Percentiles rank a stretch among this genome's conserved stretches.
phyloP scores from a whole-genome alignment of 495 filamentous ascomycete genomes.

The Tuber magnatum region DNA sequence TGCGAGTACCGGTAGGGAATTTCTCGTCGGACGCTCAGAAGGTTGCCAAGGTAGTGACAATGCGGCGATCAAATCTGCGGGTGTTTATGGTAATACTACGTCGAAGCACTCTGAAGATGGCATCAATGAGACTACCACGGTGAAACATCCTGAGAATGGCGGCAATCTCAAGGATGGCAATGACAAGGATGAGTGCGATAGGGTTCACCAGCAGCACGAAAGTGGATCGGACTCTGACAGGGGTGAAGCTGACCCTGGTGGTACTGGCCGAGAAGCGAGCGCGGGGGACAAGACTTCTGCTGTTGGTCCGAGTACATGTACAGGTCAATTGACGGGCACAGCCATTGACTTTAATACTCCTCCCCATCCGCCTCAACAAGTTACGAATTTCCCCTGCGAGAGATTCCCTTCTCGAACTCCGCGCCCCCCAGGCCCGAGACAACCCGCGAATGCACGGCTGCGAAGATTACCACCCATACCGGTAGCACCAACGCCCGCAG shows the following conservation, averaged over 20 bases:
- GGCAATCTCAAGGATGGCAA: background rate
- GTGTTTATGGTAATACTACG: background rate
- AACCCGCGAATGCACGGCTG: background rate
- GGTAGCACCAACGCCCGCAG: background rate
- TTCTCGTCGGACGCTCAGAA: background rate
- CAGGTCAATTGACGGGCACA: background rate
- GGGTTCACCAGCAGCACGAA: background rate
- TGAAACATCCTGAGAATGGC: conserved; percentile 3
- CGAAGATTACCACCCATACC: background rate
- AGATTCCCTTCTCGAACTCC: background rate
- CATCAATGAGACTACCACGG: background rate
- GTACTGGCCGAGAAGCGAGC: background rate
- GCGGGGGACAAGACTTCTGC: background rate
- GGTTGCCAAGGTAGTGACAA: background rate
- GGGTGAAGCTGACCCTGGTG: background rate
- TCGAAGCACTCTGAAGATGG: background rate
- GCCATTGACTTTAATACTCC: background rate
- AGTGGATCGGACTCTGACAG: background rate
- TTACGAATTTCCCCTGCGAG: background rate
- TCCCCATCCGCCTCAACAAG: background rate
- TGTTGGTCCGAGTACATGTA: background rate
- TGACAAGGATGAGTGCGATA: background rate
- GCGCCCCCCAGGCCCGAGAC: background rate
- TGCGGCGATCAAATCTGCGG: background rate
- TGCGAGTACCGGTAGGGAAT: background rate